phyloP scores from a whole-genome alignment of 202 grass and related monocot species.

The Elaeis oleifera region DNA sequence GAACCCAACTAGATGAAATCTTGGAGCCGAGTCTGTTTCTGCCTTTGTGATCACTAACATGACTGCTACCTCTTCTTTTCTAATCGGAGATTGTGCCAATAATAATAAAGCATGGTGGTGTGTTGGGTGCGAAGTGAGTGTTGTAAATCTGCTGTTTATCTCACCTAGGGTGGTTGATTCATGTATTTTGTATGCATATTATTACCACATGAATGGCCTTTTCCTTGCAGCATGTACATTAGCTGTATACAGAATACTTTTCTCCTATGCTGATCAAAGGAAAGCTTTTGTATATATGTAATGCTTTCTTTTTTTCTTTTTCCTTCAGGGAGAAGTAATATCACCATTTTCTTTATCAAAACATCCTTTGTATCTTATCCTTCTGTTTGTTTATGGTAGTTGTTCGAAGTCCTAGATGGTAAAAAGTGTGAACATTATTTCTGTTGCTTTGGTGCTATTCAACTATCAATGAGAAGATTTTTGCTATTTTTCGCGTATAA shows the following conservation, averaged over 20 bases:
- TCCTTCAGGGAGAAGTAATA: background rate
- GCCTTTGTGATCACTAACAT: conserved; percentile 4
- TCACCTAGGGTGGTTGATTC: background rate
- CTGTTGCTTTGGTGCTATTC: too few species aligned
- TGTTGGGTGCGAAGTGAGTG: background rate
- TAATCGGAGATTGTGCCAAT: conserved; percentile 1
- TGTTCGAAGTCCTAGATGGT: too few species aligned
- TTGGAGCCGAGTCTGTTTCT: conserved; percentile 3
- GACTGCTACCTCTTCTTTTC: background rate
- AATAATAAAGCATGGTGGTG: background rate
- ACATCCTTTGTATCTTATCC: background rate
- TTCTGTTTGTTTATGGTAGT: too few species aligned
- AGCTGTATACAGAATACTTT: background rate
- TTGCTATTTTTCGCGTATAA: too few species aligned
- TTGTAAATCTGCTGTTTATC: background rate
- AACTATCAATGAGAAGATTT: too few species aligned
- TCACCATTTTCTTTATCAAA: background rate
- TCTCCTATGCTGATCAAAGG: background rate
- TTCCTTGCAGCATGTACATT: background rate
- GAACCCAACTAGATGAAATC: conserved; percentile 3
- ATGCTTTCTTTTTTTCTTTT: background rate
- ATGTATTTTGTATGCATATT: conserved; percentile 2
- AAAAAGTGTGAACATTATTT: too few species aligned
- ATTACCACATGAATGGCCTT: background rate
- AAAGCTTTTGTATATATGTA: conserved; percentile 2